Evolutionary conservation across 768 basidiomycete genomes (phyloP), one percentile per base, ranked within the genome.

Genomic region (Lyophyllum shimeji): DNA sequence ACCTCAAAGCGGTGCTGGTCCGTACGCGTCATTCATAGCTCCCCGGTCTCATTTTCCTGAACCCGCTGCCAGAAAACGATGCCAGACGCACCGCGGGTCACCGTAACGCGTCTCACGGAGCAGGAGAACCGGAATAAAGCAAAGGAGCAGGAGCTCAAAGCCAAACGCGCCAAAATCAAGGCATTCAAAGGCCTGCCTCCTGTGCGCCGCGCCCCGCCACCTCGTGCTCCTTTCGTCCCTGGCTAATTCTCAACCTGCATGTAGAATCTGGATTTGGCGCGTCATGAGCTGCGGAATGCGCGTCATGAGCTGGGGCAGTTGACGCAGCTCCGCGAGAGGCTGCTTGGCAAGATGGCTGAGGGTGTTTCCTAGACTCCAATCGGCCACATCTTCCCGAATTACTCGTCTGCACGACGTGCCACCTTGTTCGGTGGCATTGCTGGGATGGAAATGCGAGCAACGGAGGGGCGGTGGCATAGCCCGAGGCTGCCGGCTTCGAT

Each of bases 121-220:
- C 71, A 75, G 34, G 74, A 78, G 52, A 73, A 74, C 45, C 68
- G 60, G 33, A 76, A 78, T 51, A 66, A 67, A 23, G 56, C 61
- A 17, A 67, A 65, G 40, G 74, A 75, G 51, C 67, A 73, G n/a
- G 67, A 69, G 12, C 62, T 82, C 20, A 77, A 73, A 58, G 64
- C 69, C 24, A 82, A 82, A 57, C 67, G 74, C 25, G 72, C 73
- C 2, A 79, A 74, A 59, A 60, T 82, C 24, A 70, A 72, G 53
- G 73, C 77, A 4, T 82, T 80, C 61, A 76, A 76, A 58, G 80
- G 79, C 0, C 65, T 83, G 11, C 80, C 82, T 17, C 79, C 81
- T 1, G 81, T 81, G 63, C 24, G 69, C 59, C 34, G 7, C 15
- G 15, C 34, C 12, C 34, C 8, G 3, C 12, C 34, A 3, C 15